Evolutionary conservation across 1,284 basidiomycete genomes (phyloP).

Genomic region (Abortiporus biennis): DNA sequence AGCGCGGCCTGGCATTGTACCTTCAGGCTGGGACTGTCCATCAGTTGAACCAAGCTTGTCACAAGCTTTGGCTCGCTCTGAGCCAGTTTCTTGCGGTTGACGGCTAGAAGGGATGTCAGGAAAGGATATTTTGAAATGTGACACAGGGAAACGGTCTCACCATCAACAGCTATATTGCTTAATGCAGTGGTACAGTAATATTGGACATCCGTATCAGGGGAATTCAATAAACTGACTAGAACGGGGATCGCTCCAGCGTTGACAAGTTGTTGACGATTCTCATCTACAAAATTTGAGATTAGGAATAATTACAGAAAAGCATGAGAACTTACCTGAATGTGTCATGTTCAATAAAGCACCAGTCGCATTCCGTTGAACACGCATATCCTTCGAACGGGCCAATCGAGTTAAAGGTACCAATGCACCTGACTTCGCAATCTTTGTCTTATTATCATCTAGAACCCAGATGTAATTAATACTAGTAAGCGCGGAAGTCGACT

Average conservation of each 20-base stretch:
- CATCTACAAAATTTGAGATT: conserved; percentile 50
- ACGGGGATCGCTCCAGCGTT: conserved; percentile 99
- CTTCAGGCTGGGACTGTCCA: conserved; percentile 97
- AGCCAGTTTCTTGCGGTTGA: conserved; percentile 94
- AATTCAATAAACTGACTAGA: conserved; percentile 90
- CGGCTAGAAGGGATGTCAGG: conserved; percentile 34
- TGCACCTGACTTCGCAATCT: conserved; percentile 98
- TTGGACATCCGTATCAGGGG: conserved; percentile 98
- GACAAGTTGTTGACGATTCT: conserved; percentile 98
- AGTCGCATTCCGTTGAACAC: conserved; percentile 97
- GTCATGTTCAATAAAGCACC: conserved; percentile 99
- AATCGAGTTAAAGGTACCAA: conserved; percentile 94
- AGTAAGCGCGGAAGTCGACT: neutral
- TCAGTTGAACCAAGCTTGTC: conserved; percentile 88
- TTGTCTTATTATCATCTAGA: conserved; percentile 98
- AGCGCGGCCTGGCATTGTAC: conserved; percentile 99
- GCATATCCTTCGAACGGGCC: conserved; percentile 98
- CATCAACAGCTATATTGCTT: conserved; percentile 97
- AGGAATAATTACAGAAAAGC: conserved; percentile 5
- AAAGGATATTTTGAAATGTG: conserved; percentile 1
- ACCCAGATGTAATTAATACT: neutral
- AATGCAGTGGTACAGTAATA: conserved; percentile 99
- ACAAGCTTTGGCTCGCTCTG: conserved; percentile 95
- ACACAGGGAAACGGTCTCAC: conserved; percentile 32
- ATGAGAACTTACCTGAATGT: conserved; percentile 68